These are phyloP conservation scores for Pascua guehoae DNA, from an alignment of 1,284 basidiomycete species.

Conservation along the genomic window DNA sequence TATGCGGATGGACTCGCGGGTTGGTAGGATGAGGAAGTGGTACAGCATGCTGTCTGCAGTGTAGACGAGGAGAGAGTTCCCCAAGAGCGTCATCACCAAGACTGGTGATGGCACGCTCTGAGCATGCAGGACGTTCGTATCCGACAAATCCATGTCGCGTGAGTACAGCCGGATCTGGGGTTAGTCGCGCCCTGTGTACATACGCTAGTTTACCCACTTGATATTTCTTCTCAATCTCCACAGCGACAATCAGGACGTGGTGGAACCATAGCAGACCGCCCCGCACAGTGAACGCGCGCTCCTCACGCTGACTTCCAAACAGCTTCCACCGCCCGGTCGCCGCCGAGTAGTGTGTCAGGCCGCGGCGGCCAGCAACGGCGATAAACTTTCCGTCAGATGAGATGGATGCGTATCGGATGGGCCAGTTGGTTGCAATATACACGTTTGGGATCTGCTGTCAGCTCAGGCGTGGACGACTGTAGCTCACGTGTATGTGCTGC, in stretches of 20 bases:
- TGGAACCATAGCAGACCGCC: slow-evolving; percentile 97
- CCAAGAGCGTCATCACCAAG: slow-evolving; percentile 82
- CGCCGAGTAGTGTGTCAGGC: slow-evolving; percentile 89
- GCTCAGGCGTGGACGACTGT: too few relatives aligned
- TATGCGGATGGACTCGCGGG: slow-evolving; percentile 74
- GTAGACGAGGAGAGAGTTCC: slow-evolving; percentile 95
- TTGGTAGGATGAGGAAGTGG: slow-evolving; percentile 89
- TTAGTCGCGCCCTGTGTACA: background rate
- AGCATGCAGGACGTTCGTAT: slow-evolving; percentile 76
- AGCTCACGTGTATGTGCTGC: slow-evolving; percentile 67
- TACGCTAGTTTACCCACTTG: slow-evolving; percentile 58
- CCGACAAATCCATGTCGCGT: slow-evolving; percentile 86
- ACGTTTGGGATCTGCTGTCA: slow-evolving; percentile 62
- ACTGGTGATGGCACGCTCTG: slow-evolving; percentile 75
- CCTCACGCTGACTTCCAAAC: slow-evolving; percentile 79
- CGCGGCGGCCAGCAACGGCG: slow-evolving; percentile 86
- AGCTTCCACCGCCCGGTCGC: slow-evolving; percentile 93
- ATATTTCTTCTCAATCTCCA: slow-evolving; percentile 71
- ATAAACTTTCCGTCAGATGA: slow-evolving; percentile 87
- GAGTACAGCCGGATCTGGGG: slow-evolving; percentile 85
- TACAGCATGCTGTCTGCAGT: slow-evolving; percentile 92
- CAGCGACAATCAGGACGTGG: slow-evolving; percentile 87
- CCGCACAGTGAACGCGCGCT: slow-evolving; percentile 79
- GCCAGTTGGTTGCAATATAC: slow-evolving; percentile 91
- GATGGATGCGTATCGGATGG: slow-evolving; percentile 86